Evolutionary conservation across 2,329 filamentous ascomycete genomes (phyloP), one percentile per base, ranked within the genome.

Genomic region (Pleoardoris graminearum): DNA sequence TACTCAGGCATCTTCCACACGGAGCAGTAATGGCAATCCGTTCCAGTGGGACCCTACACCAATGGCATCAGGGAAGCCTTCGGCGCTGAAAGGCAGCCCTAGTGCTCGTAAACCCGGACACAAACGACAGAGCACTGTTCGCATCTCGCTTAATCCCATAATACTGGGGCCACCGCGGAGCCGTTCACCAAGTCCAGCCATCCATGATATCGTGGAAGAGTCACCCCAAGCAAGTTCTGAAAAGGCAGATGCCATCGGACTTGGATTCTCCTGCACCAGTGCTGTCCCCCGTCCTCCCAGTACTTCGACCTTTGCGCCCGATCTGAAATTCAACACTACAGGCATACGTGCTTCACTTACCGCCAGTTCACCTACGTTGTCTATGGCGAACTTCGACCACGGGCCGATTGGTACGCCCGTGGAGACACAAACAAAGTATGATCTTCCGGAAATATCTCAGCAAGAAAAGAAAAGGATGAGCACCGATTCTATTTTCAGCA

Each of bases 11-110:
- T 75, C 73, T 6, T 67, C 66, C 8, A 62, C 59, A n/a, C 57
- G 70, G n/a, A 78, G 74, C 54, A 77, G 75, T 58, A 75, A 76
- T 39, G 75, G 75, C 3, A 77, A 78, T 49, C 75, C 76, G 0
- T 78, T 78, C 48, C 76, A 77, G 48, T 78, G 75, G 75, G 76
- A 78, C 51, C 67, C 63, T 21, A 54, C 63, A 17, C 72, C 69
- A 10, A 57, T 69, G n/a, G 65, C 68, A 2, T 53, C 69, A 1
- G 63, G 65, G 0, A 78, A 75, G 50, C 72, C 76, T 10, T 77
- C 76, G 7, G 75, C 75, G 0, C 41, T 77, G 54, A 78, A 78
- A 58, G 74, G 75, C 0, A 78, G 75, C 41, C 76, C 77, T 1
- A 74, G 71, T 43, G 73, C 74, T 17, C 72, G 75, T 17, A 77